Evolutionary conservation across 495 filamentous ascomycete genomes (phyloP).

Genomic region (Penicillium pancosmium): DNA sequence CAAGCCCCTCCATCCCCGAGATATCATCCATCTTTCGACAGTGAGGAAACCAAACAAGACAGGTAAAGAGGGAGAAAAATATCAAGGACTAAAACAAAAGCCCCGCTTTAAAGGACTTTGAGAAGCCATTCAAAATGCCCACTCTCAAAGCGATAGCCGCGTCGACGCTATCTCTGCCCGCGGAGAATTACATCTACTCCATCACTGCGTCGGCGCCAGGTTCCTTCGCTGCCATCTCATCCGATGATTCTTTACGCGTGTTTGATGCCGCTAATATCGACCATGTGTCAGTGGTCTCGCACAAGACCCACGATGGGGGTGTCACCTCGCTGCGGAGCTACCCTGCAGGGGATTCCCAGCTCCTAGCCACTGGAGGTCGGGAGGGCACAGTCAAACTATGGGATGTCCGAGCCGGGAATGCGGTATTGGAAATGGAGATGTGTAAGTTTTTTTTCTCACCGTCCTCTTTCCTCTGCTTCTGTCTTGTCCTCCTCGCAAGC

Average conservation of each 20-base stretch:
- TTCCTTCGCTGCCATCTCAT: conserved; percentile 54
- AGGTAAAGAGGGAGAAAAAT: not conserved
- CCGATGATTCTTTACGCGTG: conserved; percentile 58
- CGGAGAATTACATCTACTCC: conserved; percentile 56
- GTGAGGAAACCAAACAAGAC: conserved; percentile 2
- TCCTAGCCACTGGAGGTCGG: conserved; percentile 50
- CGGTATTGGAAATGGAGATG: conserved; percentile 42
- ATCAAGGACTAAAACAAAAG: not conserved
- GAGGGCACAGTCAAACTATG: conserved; percentile 52
- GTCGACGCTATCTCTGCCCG: conserved; percentile 48
- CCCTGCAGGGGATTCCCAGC: conserved; percentile 27
- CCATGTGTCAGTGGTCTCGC: conserved; percentile 34
- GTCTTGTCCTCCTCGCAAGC: not conserved
- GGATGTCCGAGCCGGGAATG: conserved; percentile 44
- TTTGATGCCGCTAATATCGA: conserved; percentile 46
- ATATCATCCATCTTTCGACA: too few relatives aligned
- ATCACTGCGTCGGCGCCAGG: conserved; percentile 37
- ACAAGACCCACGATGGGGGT: conserved; percentile 40
- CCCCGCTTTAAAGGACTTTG: not conserved
- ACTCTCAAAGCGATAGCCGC: conserved; percentile 40
- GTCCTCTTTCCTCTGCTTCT: not conserved
- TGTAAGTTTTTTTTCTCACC: conserved; percentile 34
- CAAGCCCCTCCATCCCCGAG: too few relatives aligned
- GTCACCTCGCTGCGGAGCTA: conserved; percentile 49
- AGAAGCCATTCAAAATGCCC: conserved; percentile 32